phyloP scores from a whole-genome alignment of 805 yeast genomes.

The Candida michaelii region DNA sequence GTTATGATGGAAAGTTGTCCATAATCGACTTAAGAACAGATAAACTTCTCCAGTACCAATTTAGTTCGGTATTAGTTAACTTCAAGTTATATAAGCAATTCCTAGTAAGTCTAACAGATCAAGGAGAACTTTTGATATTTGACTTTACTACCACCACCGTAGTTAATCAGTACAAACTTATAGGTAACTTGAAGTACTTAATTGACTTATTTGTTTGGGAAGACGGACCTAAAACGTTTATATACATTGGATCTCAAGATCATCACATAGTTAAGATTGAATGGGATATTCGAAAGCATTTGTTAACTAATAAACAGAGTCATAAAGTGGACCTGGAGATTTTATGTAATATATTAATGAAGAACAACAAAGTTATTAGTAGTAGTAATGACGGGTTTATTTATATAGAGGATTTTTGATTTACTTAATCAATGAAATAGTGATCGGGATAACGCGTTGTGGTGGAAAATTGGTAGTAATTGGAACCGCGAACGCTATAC shows the following conservation, averaged over 20 bases:
- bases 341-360: neutral
- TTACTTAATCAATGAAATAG: too few species aligned
- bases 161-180: constrained; percentile 9
- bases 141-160: constrained; percentile 1
- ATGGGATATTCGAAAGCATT: constrained; percentile 7
- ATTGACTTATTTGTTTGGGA: neutral
- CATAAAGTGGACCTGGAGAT: neutral
- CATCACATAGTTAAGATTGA: constrained; percentile 2
- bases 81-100: constrained; percentile 7
- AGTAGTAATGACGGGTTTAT: constrained; percentile 9
- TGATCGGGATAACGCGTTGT: too few species aligned
- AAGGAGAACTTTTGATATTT: constrained; percentile 10
- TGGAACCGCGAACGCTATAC: too few species aligned
- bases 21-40: constrained; percentile 24
- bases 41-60: constrained; percentile 12
- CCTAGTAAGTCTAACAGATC: constrained; percentile 8
- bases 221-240: neutral
- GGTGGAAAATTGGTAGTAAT: too few species aligned
- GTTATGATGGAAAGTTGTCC: constrained; percentile 23
- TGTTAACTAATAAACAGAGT: neutral
- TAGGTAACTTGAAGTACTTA: constrained; percentile 1
- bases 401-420: constrained; percentile 3
- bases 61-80: constrained; percentile 10
- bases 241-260: constrained; percentile 5
- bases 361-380: constrained; percentile 1